A percentile compares a stretch with the other conserved stretches of the same genome.
Conservation (phyloP, 176 grass and related monocot species). For the Ensete glaucum region DNA sequence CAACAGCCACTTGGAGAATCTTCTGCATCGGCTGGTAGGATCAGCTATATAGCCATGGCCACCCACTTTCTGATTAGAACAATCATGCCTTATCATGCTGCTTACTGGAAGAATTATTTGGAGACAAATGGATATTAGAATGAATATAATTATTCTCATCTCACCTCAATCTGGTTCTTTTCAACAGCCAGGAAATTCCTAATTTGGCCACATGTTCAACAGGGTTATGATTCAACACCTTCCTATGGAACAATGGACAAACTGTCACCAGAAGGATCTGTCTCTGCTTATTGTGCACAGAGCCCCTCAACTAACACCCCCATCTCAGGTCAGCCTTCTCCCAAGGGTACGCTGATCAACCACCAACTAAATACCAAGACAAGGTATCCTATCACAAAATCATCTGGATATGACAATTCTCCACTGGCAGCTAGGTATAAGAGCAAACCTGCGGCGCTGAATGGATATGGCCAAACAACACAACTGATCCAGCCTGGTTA, state of each 20-base stretch:
- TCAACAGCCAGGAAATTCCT: neutral
- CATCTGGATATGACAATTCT: neutral
- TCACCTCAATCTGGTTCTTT: constrained; percentile 5
- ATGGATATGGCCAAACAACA: neutral
- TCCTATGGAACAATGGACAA: too few relatives aligned
- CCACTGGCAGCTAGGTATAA: constrained; percentile 3
- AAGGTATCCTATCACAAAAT: neutral
- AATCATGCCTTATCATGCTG: neutral
- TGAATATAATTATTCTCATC: neutral
- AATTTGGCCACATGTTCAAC: constrained; percentile 8
- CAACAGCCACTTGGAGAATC: constrained; percentile 32
- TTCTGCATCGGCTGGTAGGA: constrained; percentile 40
- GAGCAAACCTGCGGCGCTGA: neutral
- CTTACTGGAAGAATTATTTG: constrained; percentile 5
- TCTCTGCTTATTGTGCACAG: constrained; percentile 5
- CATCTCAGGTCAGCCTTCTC: constrained; percentile 1
- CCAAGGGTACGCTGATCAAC: constrained; percentile 1
- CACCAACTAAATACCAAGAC: too few relatives aligned
- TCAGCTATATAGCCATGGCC: constrained; percentile 49
- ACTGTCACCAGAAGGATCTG: neutral
- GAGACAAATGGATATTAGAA: constrained; percentile 9
- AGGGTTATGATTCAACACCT: constrained; percentile 5
- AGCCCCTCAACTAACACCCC: neutral
- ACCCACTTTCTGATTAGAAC: constrained; percentile 26
- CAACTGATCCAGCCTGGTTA: neutral